Percentiles rank a stretch among this genome's conserved stretches.
phyloP scores from a whole-genome alignment of 2,329 filamentous ascomycete genomes.

The Paramyrothecium sp. region DNA sequence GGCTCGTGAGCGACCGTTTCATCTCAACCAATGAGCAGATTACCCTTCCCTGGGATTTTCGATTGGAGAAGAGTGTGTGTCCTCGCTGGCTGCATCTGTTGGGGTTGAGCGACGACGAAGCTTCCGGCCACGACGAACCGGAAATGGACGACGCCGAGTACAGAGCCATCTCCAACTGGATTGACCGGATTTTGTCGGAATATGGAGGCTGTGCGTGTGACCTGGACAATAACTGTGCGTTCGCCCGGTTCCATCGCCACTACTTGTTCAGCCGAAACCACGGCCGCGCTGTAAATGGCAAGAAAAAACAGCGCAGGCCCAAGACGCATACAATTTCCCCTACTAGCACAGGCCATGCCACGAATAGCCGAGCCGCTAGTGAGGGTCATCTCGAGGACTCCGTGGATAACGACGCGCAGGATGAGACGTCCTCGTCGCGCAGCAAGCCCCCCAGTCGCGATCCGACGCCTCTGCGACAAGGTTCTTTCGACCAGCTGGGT shows the following conservation, averaged over 20 bases:
- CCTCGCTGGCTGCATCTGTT: conserved; percentile 57
- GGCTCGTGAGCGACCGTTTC: conserved; percentile 79
- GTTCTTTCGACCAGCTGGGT: conserved; percentile 57
- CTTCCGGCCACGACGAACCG: conserved; percentile 44
- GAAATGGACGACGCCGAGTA: conserved; percentile 61
- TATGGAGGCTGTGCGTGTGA: conserved; percentile 80
- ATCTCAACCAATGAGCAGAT: conserved; percentile 66
- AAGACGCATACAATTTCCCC: conserved; percentile 58
- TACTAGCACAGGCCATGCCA: conserved; percentile 60
- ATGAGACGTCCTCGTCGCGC: conserved; percentile 47
- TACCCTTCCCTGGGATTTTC: conserved; percentile 68
- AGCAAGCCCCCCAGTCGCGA: conserved; percentile 69
- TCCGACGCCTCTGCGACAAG: conserved; percentile 59
- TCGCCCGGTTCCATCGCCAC: conserved; percentile 60
- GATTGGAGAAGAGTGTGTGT: conserved; percentile 53
- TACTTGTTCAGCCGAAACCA: conserved; percentile 48
- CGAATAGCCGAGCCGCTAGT: conserved; percentile 63
- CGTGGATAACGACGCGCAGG: conserved; percentile 48
- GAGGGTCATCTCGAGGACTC: conserved; percentile 58
- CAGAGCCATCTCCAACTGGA: conserved; percentile 59
- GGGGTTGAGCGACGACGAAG: conserved; percentile 61
- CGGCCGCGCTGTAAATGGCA: conserved; percentile 29
- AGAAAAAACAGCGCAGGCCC: conserved; percentile 54
- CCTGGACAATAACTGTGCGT: conserved; percentile 60
- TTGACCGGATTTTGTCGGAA: conserved; percentile 69